Evolutionary conservation across 1,139 yeast genomes (phyloP).

Genomic region (Geotrichum restrictum): DNA sequence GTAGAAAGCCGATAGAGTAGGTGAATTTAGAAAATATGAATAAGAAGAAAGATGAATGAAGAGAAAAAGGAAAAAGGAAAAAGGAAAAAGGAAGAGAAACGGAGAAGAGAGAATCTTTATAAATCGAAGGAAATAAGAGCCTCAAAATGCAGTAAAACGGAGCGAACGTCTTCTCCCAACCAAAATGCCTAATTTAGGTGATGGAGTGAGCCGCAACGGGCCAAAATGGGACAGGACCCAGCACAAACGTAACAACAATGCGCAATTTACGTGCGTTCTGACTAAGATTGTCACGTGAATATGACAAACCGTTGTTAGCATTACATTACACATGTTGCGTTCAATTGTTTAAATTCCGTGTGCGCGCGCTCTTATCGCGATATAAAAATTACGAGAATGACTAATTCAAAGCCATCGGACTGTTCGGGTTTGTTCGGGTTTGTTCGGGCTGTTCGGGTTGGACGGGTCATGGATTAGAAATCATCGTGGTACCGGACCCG

Average conservation of each 20-base stretch:
- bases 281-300: too few relatives aligned
- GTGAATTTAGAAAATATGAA: neutral
- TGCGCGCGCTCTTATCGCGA: too few relatives aligned
- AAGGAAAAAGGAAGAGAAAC: neutral
- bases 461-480: too few relatives aligned
- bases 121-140: neutral
- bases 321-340: neutral
- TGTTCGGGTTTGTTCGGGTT: too few relatives aligned
- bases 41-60: neutral
- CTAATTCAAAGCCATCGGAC: too few relatives aligned
- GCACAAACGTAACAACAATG: neutral
- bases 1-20: too few relatives aligned
- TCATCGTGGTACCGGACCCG: too few relatives aligned
- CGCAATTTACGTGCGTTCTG: too few relatives aligned
- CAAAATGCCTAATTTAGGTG: neutral
- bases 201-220: too few relatives aligned
- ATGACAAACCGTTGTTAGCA: neutral
- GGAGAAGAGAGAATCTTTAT: neutral
- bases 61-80: neutral
- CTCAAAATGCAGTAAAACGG: neutral
- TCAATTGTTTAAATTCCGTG: neutral
- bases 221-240: neutral
- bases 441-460: too few relatives aligned
- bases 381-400: too few relatives aligned
- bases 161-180: neutral